A percentile compares a stretch with the other conserved stretches of the same genome.
phyloP scores from a whole-genome alignment of 148 eudicot species.

The Spergularia marina region DNA sequence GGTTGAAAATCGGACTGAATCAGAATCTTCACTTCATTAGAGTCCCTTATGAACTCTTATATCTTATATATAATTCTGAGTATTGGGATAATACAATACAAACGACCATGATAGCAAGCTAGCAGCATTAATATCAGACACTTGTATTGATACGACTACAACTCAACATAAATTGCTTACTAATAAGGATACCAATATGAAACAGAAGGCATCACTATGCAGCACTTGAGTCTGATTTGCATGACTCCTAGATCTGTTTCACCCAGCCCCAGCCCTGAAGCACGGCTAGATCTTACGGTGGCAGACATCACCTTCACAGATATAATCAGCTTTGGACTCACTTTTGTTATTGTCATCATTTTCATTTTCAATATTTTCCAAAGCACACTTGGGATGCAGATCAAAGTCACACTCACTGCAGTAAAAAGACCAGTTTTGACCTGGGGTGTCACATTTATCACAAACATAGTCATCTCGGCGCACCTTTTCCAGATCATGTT shows the following conservation, averaged over 20 bases:
- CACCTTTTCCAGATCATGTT: conserved; percentile 25
- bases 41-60: neutral
- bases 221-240: too few relatives aligned
- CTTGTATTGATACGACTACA: neutral
- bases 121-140: too few relatives aligned
- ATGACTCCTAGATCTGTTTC: too few relatives aligned
- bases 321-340: conserved; percentile 33
- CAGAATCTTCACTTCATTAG: too few relatives aligned
- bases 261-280: neutral
- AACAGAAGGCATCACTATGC: too few relatives aligned
- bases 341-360: conserved; percentile 3
- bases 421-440: conserved; percentile 22
- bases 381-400: conserved; percentile 33
- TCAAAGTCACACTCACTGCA: conserved; percentile 33
- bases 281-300: conserved; percentile 30
- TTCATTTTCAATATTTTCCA: conserved; percentile 19
- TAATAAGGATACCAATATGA: too few relatives aligned
- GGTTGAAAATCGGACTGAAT: too few relatives aligned
- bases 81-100: neutral
- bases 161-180: neutral
- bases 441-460: conserved; percentile 22
- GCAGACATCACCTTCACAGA: conserved; percentile 48
- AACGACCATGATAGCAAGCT: neutral
- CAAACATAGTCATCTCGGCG: conserved; percentile 22
- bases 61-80: neutral